These are phyloP conservation scores for Leccinum longicurvipes DNA, from an alignment of 768 basidiomycete genomes.

Conservation along the genomic window DNA sequence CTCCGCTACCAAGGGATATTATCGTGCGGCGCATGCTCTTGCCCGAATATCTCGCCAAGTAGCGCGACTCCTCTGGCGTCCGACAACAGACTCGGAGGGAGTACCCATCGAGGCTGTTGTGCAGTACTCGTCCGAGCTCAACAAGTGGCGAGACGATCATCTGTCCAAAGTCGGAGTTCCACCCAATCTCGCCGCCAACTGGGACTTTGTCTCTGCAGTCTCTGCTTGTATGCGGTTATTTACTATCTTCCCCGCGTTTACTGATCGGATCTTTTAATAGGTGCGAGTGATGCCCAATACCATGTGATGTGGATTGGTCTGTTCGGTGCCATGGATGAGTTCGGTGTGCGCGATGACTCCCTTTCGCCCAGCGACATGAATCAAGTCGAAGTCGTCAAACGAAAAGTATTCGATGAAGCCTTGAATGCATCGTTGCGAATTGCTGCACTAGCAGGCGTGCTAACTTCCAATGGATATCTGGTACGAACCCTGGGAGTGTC, in stretches of 20 bases:
- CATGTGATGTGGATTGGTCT: slow-evolving; percentile 90
- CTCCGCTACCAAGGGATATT: slow-evolving; percentile 63
- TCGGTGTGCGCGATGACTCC: slow-evolving; percentile 66
- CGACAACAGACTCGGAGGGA: slow-evolving; percentile 71
- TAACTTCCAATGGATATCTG: slow-evolving; percentile 86
- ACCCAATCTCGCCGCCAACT: slow-evolving; percentile 74
- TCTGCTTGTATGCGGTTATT: slow-evolving; percentile 47
- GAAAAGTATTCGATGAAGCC: slow-evolving; percentile 76
- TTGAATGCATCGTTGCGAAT: slow-evolving; percentile 84
- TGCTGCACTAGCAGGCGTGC: slow-evolving; percentile 81
- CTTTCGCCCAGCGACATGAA: slow-evolving; percentile 41
- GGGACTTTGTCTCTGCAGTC: slow-evolving; percentile 87
- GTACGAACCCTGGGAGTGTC: slow-evolving; percentile 36
- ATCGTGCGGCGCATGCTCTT: slow-evolving; percentile 77
- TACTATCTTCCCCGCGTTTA: not conserved
- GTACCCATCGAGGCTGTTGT: slow-evolving; percentile 66
- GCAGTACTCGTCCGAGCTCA: slow-evolving; percentile 52
- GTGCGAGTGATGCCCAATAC: slow-evolving; percentile 84
- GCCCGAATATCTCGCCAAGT: slow-evolving; percentile 81
- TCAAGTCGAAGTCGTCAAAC: slow-evolving; percentile 61
- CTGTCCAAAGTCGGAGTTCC: slow-evolving; percentile 83
- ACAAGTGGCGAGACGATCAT: slow-evolving; percentile 73
- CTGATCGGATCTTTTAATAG: slow-evolving; percentile 32
- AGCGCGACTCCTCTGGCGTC: slow-evolving; percentile 78
- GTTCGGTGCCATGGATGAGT: slow-evolving; percentile 81